Conservation (phyloP, 306 rosid species). For the Ammopiptanthus mongolicus region DNA sequence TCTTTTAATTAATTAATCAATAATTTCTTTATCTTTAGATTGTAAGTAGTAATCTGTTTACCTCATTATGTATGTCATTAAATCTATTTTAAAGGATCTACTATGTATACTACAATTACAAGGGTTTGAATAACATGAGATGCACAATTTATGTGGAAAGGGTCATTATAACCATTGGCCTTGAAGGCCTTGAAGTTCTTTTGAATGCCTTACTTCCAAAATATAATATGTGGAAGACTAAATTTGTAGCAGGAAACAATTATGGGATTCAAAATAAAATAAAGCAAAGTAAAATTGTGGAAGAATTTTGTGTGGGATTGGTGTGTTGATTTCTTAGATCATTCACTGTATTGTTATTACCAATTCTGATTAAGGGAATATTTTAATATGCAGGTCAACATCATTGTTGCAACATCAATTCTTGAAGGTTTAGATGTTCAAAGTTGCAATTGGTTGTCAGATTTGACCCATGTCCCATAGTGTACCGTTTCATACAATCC, state of each 20-base stretch:
- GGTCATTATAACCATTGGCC: conserved; percentile 63
- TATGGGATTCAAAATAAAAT: conserved; percentile 47
- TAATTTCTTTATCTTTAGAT: background rate
- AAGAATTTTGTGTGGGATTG: no score
- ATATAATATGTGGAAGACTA: conserved; percentile 65
- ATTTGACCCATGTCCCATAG: conserved; percentile 82
- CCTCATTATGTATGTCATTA: no score
- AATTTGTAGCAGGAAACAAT: conserved; percentile 63
- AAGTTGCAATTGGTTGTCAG: conserved; percentile 84
- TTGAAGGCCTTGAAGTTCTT: conserved; percentile 47
- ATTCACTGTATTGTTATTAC: background rate
- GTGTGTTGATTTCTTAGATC: conserved; percentile 33
- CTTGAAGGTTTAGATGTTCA: conserved; percentile 93
- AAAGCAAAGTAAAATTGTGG: conserved; percentile 68
- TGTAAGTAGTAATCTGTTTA: background rate
- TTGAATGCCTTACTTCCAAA: conserved; percentile 58
- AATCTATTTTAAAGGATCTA: conserved; percentile 8
- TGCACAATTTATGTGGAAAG: conserved; percentile 85
- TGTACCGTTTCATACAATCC: conserved; percentile 87
- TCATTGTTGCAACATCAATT: conserved; percentile 95
- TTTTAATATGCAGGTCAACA: conserved; percentile 54
- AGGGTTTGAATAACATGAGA: conserved; percentile 58
- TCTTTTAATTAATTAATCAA: background rate
- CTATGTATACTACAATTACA: conserved; percentile 11
- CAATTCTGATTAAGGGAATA: conserved; percentile 9